Evolutionary conservation across 768 basidiomycete genomes (phyloP), one percentile per base, ranked within the genome.

Genomic region (Amanita rimosa): DNA sequence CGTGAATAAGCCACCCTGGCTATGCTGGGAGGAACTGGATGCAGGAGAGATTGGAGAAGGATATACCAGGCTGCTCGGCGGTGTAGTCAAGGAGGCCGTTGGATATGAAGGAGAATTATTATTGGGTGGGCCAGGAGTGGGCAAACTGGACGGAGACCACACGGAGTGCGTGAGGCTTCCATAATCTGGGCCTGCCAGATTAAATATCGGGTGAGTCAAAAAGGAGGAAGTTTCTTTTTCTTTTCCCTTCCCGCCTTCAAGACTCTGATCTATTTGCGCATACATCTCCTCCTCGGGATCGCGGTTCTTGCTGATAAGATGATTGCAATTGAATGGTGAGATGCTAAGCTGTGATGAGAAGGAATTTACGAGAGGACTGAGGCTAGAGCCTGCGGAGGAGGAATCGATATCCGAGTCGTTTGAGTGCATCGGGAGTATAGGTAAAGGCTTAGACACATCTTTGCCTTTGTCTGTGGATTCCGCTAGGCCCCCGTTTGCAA

Each of bases 201-300:
- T 69, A 57, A 88, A 79, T 27, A 72, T 65, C 51, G 85, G 68
- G 53, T 84, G 82, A 51, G 85, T 82, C 52, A 85, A 70, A 59
- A 69, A 69, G 50, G 84, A 79, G 40, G 81, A 75, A 51, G 58
- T 69, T 66, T 70, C 80, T 64, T 75, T 84, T 56, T 72, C 78
- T 65, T 83, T 87, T 24, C 73, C 75, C 58, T 76, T 75, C 49
- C 64, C 58, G 6, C n/a, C 53, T 57, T 45, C 48, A 51, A 37
- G 48, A 29, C 13, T 54, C 53, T 43, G 22, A 40, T 47, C 43
- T 43, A 29, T 38, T 22, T 56, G 53, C 34, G 51, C 52, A 42
- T 53, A 55, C 26, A 16, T 27, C 16, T 42, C 17, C 24, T 16
- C 33, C 10, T 35, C 37, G 29, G 29, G 13, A 27, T 34, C 22